Evolutionary conservation across 1,284 basidiomycete genomes (phyloP), one percentile per base, ranked within the genome.

Genomic region (Psilocybe mexicana): DNA sequence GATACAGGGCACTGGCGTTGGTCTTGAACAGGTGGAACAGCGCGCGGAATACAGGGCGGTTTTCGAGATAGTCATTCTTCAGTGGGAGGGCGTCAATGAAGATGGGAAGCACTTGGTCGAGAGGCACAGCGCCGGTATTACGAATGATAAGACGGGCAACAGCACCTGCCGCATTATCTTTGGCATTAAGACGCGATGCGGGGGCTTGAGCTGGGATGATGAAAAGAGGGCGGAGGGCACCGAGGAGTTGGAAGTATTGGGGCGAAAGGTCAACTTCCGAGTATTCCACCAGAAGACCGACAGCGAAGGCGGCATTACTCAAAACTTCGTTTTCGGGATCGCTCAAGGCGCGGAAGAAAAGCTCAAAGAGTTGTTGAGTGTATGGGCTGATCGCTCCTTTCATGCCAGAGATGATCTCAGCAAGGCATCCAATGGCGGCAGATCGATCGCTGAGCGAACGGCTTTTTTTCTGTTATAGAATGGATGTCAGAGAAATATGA

Each of bases 111-210:
- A 96, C 94, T 72, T 93, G 89, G 58, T 96, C 94, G 45, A 99
- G 83, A 24, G 97, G 97, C 25, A 99, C 76, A 3, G 91, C 93
- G 4, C 80, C 73, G 4, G 85, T 78, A 73, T 95, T 96, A 73
- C 92, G 92, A 67, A 88, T 74, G 68, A 99, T 90, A 76, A 99
- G 84, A 30, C 97, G 88, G 3, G 87, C 87, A 55, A 99, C 89
- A 49, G 95, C 94, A 54, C 97, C 97, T 30, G 91, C 86, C 10
- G 97, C 97, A 72, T 99, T 99, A 75, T 99, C 97, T 60, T 90
- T 90, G 18, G 96, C 95, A 67, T 95, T 96, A 63, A 92, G 76
- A 47, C 82, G 81, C 8, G 92, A 77, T 4, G 86, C 74, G 33
- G 85, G 77, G 6, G 87, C 72, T 58, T 87, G 83, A 8, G 85